phyloP scores from a whole-genome alignment of 352 stramenopile species.

The Pythium dissimile region DNA sequence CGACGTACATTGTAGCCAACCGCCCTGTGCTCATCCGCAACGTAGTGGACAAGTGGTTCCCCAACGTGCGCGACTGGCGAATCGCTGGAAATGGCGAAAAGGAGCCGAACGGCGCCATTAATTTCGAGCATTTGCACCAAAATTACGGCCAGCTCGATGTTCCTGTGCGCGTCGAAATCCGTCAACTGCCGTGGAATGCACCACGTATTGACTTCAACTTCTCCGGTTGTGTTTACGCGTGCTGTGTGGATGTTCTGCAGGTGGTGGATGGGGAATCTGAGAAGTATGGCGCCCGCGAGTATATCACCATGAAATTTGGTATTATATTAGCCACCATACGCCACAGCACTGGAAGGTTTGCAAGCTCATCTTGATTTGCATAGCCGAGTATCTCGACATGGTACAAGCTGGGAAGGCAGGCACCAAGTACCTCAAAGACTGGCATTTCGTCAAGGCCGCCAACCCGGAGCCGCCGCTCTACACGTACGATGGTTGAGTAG shows the following conservation, averaged over 20 bases:
- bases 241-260: too few relatives aligned
- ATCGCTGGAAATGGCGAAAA: neutral
- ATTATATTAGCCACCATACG: neutral
- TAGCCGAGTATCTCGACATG: conserved; percentile 64
- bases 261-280: conserved; percentile 57
- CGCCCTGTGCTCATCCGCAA: conserved; percentile 67
- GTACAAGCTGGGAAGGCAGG: conserved; percentile 38
- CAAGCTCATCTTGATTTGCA: too few relatives aligned
- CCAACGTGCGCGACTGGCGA: conserved; percentile 18
- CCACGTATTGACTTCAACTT: too few relatives aligned
- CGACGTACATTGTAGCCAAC: conserved; percentile 66
- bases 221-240: too few relatives aligned
- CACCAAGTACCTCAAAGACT: conserved; percentile 85
- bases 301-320: conserved; percentile 65
- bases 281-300: conserved; percentile 58
- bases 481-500: too few relatives aligned
- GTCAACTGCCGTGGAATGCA: too few relatives aligned
- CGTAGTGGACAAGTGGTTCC: conserved; percentile 38
- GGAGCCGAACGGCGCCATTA: conserved; percentile 22
- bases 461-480: conserved; percentile 40
- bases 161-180: conserved; percentile 43
- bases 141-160: conserved; percentile 47
- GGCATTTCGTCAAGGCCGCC: conserved; percentile 77
- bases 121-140: conserved; percentile 36
- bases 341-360: neutral